Base-by-base conservation (phyloP, 1,284 basidiomycete species). In the Chalciporus sp. region DNA sequence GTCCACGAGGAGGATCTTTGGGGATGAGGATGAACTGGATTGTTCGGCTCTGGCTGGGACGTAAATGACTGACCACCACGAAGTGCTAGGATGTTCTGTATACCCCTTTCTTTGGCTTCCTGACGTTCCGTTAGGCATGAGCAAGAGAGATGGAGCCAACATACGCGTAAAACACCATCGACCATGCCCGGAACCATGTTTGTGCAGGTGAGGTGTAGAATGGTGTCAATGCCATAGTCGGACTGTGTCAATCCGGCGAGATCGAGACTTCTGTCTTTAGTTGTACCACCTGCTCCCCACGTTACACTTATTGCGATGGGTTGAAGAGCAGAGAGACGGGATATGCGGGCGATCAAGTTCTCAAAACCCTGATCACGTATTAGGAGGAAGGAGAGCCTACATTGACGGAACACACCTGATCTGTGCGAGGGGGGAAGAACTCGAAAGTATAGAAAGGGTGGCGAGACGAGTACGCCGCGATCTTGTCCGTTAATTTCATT, bases 211-310 rank as follows among this genome's bases (percentile, higher is more conserved):
- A 99, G 72, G 77, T 99, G 97, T 64, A 99, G 76, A 57, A 98
- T 84, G 0, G 94, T 93, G 67, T 95, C 90, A 44, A 92, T 73
- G 4, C 81, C 82, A 69, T 90, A 84, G 49, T 91, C 86, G 8
- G 76, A 72, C 69, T 92, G 83, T 51, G 85, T 82, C 62, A 90
- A 68, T 52, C 83, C 78, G 0, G 92, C 92, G 3, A 99, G 82
- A 63, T 96, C 94, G 47, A 99, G 77, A 65, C 87, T 94, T 46
- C 90, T 82, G 31, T 95, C 91, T 58, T 86, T 92, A 0, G 97
- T 99, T 7, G 88, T 86, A 0, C 97, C 95, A n/a, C 95, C 94
- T 0, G 95, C 94, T 47, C 95, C 95, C 95, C 95, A 98, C 63
- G 95, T 98, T 35, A 98, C 82, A 63, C 89, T 94, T 61, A 95